Base-by-base conservation (phyloP, 495 filamentous ascomycete species). In the Immersiella caudata region DNA sequence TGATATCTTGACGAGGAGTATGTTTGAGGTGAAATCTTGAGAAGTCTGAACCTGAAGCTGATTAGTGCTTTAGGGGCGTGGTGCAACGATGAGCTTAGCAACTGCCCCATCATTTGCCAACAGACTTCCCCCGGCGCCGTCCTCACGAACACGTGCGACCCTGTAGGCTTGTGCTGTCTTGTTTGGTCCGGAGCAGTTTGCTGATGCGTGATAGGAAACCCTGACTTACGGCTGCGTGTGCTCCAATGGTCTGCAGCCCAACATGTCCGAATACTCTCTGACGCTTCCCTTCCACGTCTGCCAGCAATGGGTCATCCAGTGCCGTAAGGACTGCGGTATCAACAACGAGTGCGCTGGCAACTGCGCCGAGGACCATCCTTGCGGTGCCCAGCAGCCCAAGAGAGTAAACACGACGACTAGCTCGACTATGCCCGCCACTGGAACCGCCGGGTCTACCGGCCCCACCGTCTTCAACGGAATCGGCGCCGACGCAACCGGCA, bases 231-330 rank as follows among this genome's bases (percentile, higher is more conserved):
- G 78, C 68, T 97, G 93, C 73, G 78, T 93, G 72, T 97, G 93
- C 83, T 83, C 80, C 74, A 90, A 94, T 80, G 84, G 86, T 70
- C 71, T 81, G 67, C 77, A 84, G 46, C 93, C 93, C 68, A 96
- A 96, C 75, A 78, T 91, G 24, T 86, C 90, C 70, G 84, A 96
- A 75, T 97, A 91, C 84, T 91, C 91, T 22, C 85, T 91, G 73
- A 97, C 93, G 6, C 85, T 97, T 29, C 92, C 93, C 8, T 97
- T 90, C 85, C 93, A 88, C 80, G 82, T 89, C 68, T 97, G 93
- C 85, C 86, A 85, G 16, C 84, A 90, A 75, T 85, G 84, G 78
- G 88, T 87, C 71, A 88, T 80, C 74, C 82, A 94, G 70, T 97
- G 93, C 74, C 89, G 91, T 2, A 71, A 68, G 8, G 78, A 69